Evolutionary conservation across 352 stramenopile genomes (phyloP), one percentile per base, ranked within the genome.

Genomic region (Globisporangium viniferum): DNA sequence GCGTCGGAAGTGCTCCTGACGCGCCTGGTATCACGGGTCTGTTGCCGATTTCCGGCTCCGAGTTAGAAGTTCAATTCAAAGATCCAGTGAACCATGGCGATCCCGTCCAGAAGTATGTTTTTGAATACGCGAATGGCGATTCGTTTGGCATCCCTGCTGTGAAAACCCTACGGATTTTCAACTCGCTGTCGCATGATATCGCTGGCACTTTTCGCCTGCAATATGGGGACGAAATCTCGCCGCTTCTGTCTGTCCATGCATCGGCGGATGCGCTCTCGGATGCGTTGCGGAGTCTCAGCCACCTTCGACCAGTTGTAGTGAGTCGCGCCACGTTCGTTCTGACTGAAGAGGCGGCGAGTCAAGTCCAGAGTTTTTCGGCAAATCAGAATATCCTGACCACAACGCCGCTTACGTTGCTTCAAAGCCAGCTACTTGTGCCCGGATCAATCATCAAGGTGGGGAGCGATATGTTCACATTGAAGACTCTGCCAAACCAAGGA

Each of bases 201-300:
- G 64, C 72, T 7, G 87, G 87, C 2, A 91, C 80, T 6, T 94
- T 94, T 53, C 81, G 70, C 1, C 49, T 94, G 35, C 76, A 88
- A 46, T 94, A 93, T 41, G 87, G 83, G 5, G 77, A 86, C 36
- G 64, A 72, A 4, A 24, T 77, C 10, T 80, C 85, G 15, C 70
- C 74, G 10, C 64, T 89, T n/a, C 66, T 94, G 18, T 59, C 77
- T 24, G 73, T 89, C 18, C 73, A 94, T 33, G 77, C 77, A 15
- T 86, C 80, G 1, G 78, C 86, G 5, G 64, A 31, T 10, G 61
- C 51, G 27, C 39, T 94, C 3, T 56, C 62, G 10, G 59, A 53
- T 10, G 84, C 77, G 0, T 36, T 94, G 4, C 79, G 73, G 9
- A 71, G 64, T 15, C 69, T 94, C n/a, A 67, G 75, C 9, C 81